Percentiles rank a stretch among this genome's conserved stretches.
Evolutionary conservation across 2,329 filamentous ascomycete genomes (phyloP).

Genomic region (Huntiella abstrusa): DNA sequence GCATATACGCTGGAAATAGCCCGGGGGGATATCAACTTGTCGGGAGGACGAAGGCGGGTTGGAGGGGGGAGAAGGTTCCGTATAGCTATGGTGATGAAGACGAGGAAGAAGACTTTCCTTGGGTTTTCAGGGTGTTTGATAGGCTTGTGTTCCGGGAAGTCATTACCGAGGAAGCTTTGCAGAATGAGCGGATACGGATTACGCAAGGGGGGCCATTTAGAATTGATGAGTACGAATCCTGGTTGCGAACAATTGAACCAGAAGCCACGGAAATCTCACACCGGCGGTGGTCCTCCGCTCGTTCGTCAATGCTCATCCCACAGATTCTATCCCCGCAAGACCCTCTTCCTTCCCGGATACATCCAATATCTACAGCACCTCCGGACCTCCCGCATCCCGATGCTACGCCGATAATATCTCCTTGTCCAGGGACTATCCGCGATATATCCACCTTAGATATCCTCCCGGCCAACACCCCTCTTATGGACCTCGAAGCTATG

Average conservation of each 20-base stretch:
- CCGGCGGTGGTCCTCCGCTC: neutral
- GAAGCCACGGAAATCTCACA: neutral
- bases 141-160: slow-evolving; percentile 16
- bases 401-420: too few relatives aligned
- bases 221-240: too few relatives aligned
- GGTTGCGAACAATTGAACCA: too few relatives aligned
- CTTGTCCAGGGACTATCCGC: too few relatives aligned
- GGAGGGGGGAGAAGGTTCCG: slow-evolving; percentile 14
- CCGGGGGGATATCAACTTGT: slow-evolving; percentile 22
- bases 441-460: too few relatives aligned
- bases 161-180: too few relatives aligned
- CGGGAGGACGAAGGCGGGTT: slow-evolving; percentile 19
- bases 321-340: neutral
- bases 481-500: too few relatives aligned
- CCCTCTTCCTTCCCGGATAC: neutral
- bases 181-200: too few relatives aligned
- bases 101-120: slow-evolving; percentile 12
- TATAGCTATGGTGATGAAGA: neutral
- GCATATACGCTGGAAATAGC: slow-evolving; percentile 21
- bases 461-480: too few relatives aligned
- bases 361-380: neutral
- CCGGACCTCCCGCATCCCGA: too few relatives aligned
- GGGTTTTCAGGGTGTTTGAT: slow-evolving; percentile 19
- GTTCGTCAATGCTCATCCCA: neutral
- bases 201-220: too few relatives aligned